Conservation (phyloP, 2,329 filamentous ascomycete species). For the Stachybotrys chartarum region DNA sequence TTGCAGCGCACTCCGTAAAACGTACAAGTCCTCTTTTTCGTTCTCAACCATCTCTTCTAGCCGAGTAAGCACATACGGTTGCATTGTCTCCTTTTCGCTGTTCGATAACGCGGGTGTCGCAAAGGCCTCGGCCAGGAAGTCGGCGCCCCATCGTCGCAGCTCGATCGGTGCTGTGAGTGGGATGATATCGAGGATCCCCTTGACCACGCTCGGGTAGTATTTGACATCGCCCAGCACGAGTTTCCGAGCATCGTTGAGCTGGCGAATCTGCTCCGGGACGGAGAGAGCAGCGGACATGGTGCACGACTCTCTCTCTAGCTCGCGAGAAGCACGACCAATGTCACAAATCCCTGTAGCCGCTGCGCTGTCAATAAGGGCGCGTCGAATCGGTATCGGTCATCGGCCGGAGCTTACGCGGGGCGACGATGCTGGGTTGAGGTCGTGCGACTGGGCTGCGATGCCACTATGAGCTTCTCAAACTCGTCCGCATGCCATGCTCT, state of each 20-base stretch:
- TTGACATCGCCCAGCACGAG: constrained; percentile 80
- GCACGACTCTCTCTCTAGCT: constrained; percentile 3
- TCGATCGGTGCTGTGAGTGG: constrained; percentile 67
- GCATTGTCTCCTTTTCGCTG: constrained; percentile 74
- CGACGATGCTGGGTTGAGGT: background rate
- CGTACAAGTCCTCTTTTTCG: constrained; percentile 67
- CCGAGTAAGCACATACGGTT: constrained; percentile 69
- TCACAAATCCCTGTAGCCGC: background rate
- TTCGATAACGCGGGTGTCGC: constrained; percentile 76
- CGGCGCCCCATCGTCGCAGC: constrained; percentile 89
- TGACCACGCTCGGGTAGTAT: constrained; percentile 88
- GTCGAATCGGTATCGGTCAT: background rate
- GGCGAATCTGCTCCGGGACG: constrained; percentile 70
- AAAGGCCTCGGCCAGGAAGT: constrained; percentile 94
- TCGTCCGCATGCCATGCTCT: constrained; percentile 22
- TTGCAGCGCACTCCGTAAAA: constrained; percentile 82
- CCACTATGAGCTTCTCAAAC: constrained; percentile 9
- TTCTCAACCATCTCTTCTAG: constrained; percentile 64
- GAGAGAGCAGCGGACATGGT: constrained; percentile 51
- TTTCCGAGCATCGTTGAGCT: constrained; percentile 84
- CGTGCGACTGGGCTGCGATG: background rate
- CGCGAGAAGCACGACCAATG: background rate
- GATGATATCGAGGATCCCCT: constrained; percentile 88
- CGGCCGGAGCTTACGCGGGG: background rate
- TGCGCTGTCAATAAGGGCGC: background rate